A percentile compares a stretch with the other conserved stretches of the same genome.
These are phyloP conservation scores for Neoascochyta sp. DNA, from an alignment of 2,329 filamentous ascomycete species.

Conservation along the genomic window DNA sequence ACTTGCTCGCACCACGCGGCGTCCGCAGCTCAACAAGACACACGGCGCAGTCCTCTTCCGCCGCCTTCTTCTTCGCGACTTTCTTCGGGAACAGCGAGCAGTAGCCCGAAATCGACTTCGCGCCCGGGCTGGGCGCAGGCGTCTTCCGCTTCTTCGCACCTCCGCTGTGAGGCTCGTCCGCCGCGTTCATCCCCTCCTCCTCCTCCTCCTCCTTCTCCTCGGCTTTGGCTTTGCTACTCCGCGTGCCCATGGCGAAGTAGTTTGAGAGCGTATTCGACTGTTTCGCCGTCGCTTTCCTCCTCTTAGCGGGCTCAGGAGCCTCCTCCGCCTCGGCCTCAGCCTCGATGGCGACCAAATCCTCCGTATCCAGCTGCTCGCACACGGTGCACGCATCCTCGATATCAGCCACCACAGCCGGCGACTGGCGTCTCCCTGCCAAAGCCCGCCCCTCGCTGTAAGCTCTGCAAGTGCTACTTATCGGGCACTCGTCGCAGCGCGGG, in stretches of 20 bases:
- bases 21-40: constrained; percentile 26
- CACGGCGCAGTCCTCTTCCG: constrained; percentile 33
- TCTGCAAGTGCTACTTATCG: constrained; percentile 31
- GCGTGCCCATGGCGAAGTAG: constrained; percentile 25
- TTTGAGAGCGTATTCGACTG: constrained; percentile 25
- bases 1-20: constrained; percentile 18
- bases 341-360: constrained; percentile 25
- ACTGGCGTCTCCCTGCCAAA: constrained; percentile 14
- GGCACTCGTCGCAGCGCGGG: constrained; percentile 50
- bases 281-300: constrained; percentile 17
- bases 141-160: constrained; percentile 25
- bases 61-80: constrained; percentile 31
- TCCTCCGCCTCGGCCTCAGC: constrained; percentile 14
- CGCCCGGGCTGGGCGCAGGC: constrained; percentile 2
- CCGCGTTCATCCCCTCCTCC: neutral
- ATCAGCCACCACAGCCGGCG: constrained; percentile 12
- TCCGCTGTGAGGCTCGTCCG: constrained; percentile 1
- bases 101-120: constrained; percentile 20
- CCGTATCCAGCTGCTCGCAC: constrained; percentile 28
- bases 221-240: constrained; percentile 10
- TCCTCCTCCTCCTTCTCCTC: constrained; percentile 6
- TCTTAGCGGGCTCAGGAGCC: constrained; percentile 18
- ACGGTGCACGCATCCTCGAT: constrained; percentile 32
- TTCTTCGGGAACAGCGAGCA: constrained; percentile 38
- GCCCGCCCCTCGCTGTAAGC: constrained; percentile 31